These are phyloP conservation scores for Hansenula lynferdii DNA, from an alignment of 1,139 yeast species.

Conservation along the genomic window DNA sequence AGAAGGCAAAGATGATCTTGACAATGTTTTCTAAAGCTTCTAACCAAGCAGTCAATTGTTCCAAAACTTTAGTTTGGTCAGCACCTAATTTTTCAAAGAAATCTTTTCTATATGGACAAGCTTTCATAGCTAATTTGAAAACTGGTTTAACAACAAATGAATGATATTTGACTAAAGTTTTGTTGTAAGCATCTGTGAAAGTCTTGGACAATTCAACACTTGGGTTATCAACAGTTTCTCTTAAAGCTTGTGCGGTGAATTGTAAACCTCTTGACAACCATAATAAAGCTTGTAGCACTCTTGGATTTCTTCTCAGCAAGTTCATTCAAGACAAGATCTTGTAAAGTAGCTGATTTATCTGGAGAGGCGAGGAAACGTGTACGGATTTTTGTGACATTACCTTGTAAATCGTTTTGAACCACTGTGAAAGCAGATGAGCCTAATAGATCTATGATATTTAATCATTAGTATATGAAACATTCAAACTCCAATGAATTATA, in stretches of 20 bases:
- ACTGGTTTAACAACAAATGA: constrained; percentile 79
- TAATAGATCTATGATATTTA: constrained; percentile 49
- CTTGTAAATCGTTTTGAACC: constrained; percentile 86
- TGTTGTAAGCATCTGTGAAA: constrained; percentile 76
- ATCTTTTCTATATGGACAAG: constrained; percentile 89
- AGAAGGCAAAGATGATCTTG: constrained; percentile 66
- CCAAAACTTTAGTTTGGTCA: constrained; percentile 59
- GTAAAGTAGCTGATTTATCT: constrained; percentile 58
- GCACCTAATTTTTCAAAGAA: constrained; percentile 76
- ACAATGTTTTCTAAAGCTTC: constrained; percentile 74
- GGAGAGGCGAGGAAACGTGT: constrained; percentile 64
- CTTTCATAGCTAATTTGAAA: constrained; percentile 92
- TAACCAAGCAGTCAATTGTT: constrained; percentile 70
- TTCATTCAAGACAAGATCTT: constrained; percentile 66
- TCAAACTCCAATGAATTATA: too few species aligned
- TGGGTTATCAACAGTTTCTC: constrained; percentile 65
- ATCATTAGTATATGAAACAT: too few species aligned
- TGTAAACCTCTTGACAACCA: constrained; percentile 87
- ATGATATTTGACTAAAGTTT: constrained; percentile 78
- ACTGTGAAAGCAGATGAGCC: constrained; percentile 84
- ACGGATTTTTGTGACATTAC: constrained; percentile 75
- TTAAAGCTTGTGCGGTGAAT: constrained; percentile 85
- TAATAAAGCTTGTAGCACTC: constrained; percentile 84
- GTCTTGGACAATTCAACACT: constrained; percentile 65
- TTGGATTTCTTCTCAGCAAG: constrained; percentile 55